Evolutionary conservation across 164 flowering plant species (phyloP), one percentile per base, ranked within the genome.

Genomic region (Magnolia changhungtana): DNA sequence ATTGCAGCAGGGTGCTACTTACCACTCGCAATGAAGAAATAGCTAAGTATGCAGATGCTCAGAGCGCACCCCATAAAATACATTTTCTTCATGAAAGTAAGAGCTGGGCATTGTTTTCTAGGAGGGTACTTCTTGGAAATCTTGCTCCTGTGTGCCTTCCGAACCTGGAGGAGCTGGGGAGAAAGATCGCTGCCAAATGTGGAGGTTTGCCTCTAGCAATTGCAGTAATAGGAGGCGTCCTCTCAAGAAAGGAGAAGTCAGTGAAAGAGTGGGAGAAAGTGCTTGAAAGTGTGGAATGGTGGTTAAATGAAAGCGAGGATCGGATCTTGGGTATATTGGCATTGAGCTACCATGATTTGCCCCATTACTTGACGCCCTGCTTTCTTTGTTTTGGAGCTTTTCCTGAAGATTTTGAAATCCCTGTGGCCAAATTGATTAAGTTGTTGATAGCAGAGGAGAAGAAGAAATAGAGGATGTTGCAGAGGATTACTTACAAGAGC

Each of bases 371-470:
- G 31, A 87, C 85, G 74, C 75, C 86, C 11, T 87, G 88, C 76
- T 83, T 88, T 64, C 86, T 88, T 7, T 84, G 84, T 61, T 76
- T 87, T 24, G 82, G 88, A 14, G 72, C 85, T 1, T 87, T 82
- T 70, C 91, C 89, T 1, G 89, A 87, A 67, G 89, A 87, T 50
- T 84, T 76, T 71, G 85, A 76, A 7, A 82, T 88, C 50, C 50
- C 59, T 8, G 83, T 80, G 37, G 80, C 81, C 52, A 88, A 83
- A 37, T 31, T 87, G 29, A 76, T 85, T 13, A 74, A 77, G 29
- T 83, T 87, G 88, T 87, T 88, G 91, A 81, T 87, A 37, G 89
- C 85, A n/a, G 91, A 49, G 81, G 74, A 69, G 76, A 81, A 8
- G 77, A 81, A 69, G 55, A 72, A 69, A 27, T 77, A 11, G 81